A percentile compares a stretch with the other conserved stretches of the same genome.
phyloP scores from a whole-genome alignment of 768 basidiomycete genomes.

The Tylopilus sp. region DNA sequence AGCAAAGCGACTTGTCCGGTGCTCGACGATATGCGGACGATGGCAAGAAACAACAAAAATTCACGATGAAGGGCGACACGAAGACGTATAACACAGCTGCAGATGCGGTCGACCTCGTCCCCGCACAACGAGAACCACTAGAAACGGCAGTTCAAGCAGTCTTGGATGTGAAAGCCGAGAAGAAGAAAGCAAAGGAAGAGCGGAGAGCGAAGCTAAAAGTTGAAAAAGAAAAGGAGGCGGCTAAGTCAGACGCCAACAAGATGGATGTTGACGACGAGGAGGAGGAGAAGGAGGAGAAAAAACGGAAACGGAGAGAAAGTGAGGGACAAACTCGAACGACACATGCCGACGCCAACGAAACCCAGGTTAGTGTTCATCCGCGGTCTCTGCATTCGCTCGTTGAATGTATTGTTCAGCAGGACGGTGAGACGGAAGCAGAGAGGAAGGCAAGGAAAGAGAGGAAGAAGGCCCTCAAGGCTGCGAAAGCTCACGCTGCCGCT shows the following conservation, averaged over 20 bases:
- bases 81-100: slow-evolving; percentile 84
- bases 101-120: slow-evolving; percentile 78
- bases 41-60: slow-evolving; percentile 69
- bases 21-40: slow-evolving; percentile 63
- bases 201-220: slow-evolving; percentile 62
- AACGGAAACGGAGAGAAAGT: slow-evolving; percentile 54
- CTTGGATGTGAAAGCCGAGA: slow-evolving; percentile 84
- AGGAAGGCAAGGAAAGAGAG: slow-evolving; percentile 78
- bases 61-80: slow-evolving; percentile 76
- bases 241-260: slow-evolving; percentile 30
- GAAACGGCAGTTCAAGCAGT: slow-evolving; percentile 72
- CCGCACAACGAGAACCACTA: slow-evolving; percentile 83
- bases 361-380: slow-evolving; percentile 37
- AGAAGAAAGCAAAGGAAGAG: slow-evolving; percentile 77
- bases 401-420: slow-evolving; percentile 28
- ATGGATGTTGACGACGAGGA: slow-evolving; percentile 47
- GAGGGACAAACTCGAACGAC: slow-evolving; percentile 44
- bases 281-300: slow-evolving; percentile 38
- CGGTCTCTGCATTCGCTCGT: slow-evolving; percentile 3
- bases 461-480: slow-evolving; percentile 76
- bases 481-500: slow-evolving; percentile 53
- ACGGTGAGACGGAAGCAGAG: slow-evolving; percentile 78
- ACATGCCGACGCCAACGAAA: slow-evolving; percentile 37
- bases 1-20: slow-evolving; percentile 69
- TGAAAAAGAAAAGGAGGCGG: slow-evolving; percentile 53